Conservation (phyloP, 2,329 filamentous ascomycete species). For the Penicillium sp. region DNA sequence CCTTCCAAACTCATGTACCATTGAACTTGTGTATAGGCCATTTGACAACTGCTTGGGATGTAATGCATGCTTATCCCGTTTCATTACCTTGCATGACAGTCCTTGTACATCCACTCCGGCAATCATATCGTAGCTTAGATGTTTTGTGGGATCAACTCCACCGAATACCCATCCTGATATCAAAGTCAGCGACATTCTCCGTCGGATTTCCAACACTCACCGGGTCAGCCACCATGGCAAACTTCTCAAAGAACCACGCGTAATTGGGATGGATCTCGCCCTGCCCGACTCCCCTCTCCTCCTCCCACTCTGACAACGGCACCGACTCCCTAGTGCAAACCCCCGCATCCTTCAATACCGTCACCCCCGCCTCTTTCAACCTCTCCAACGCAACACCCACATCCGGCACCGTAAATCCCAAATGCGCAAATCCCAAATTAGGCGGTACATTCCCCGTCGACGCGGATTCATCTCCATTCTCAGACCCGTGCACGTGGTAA, state of each 20-base stretch:
- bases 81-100: not conserved
- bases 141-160: slow-evolving; percentile 35
- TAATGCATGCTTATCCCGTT: not conserved
- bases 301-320: slow-evolving; percentile 37
- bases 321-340: slow-evolving; percentile 28
- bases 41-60: not conserved
- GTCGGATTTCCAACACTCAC: slow-evolving; percentile 24
- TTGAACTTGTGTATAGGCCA: slow-evolving; percentile 4
- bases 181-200: not conserved
- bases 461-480: slow-evolving; percentile 19
- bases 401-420: slow-evolving; percentile 42
- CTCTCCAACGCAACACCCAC: slow-evolving; percentile 31
- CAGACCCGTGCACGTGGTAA: slow-evolving; percentile 38
- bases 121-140: slow-evolving; percentile 3
- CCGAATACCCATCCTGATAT: slow-evolving; percentile 34
- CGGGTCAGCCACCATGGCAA: slow-evolving; percentile 42
- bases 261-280: slow-evolving; percentile 37
- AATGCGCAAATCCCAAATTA: slow-evolving; percentile 37
- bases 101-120: not conserved
- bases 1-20: slow-evolving; percentile 3
- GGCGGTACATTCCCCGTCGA: slow-evolving; percentile 36
- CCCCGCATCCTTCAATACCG: slow-evolving; percentile 36
- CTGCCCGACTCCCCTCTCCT: slow-evolving; percentile 29
- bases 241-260: slow-evolving; percentile 33
- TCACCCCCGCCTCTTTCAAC: slow-evolving; percentile 30